Conservation (phyloP, 2,329 filamentous ascomycete species). For the Lasiodiplodia theobromae region DNA sequence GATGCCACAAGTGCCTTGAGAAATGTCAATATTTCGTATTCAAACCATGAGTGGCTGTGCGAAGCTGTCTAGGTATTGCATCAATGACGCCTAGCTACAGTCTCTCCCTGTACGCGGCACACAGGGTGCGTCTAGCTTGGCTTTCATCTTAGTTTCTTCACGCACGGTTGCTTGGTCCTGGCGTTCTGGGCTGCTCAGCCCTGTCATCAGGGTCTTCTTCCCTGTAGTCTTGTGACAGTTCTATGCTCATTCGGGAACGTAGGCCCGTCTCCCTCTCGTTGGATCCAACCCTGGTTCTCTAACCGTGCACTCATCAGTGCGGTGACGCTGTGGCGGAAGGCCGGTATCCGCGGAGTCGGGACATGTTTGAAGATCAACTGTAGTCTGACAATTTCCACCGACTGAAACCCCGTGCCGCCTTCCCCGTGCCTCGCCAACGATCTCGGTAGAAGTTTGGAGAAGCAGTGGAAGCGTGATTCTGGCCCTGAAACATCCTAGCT, state of each 20-base stretch:
- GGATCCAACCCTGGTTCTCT: not conserved
- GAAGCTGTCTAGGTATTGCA: not conserved
- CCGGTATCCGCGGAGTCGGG: not conserved
- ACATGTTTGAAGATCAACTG: not conserved
- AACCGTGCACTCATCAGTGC: not conserved
- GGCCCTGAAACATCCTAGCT: not conserved
- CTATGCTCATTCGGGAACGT: not conserved
- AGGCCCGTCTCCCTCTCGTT: not conserved
- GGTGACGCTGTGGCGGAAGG: not conserved
- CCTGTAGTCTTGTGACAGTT: not conserved
- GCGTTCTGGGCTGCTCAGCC: not conserved
- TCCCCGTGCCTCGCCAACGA: not conserved
- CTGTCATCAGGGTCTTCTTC: not conserved
- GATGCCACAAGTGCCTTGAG: not conserved
- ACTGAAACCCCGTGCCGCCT: not conserved
- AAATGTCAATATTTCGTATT: constrained; percentile 4
- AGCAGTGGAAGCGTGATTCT: not conserved
- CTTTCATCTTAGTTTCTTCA: not conserved
- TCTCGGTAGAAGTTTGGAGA: not conserved
- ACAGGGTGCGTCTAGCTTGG: not conserved
- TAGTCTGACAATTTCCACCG: not conserved
- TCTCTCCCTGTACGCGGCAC: not conserved
- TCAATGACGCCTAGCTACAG: not conserved
- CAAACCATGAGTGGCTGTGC: not conserved
- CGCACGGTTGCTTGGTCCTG: not conserved